Conservation (phyloP, 192 early-diverging fungal species). For the Geranomyces variabilis region DNA sequence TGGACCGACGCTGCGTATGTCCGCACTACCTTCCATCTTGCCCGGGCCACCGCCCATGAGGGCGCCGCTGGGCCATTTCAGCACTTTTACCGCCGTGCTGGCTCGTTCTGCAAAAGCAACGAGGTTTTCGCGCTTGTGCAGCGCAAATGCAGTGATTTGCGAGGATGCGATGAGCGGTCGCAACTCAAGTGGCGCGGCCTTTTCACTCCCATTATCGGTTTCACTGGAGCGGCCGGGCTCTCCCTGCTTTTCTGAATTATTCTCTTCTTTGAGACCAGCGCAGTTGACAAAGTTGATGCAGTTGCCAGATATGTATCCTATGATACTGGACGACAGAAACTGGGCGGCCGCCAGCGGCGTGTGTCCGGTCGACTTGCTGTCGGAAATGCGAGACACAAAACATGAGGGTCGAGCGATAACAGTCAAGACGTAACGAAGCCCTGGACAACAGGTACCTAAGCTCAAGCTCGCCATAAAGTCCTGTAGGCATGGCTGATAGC, state of each 20-base stretch:
- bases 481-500: slow-evolving; percentile 37
- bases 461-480: slow-evolving; percentile 53
- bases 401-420: background rate
- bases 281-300: slow-evolving; percentile 49
- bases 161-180: slow-evolving; percentile 37
- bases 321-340: slow-evolving; percentile 35
- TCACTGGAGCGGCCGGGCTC: background rate
- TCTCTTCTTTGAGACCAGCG: background rate
- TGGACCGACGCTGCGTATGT: background rate
- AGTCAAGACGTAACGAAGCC: too few relatives aligned
- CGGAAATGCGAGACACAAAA: background rate
- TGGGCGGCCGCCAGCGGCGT: slow-evolving; percentile 30
- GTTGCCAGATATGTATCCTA: slow-evolving; percentile 55
- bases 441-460: slow-evolving; percentile 25
- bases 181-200: background rate
- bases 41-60: slow-evolving; percentile 3
- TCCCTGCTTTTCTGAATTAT: slow-evolving; percentile 14
- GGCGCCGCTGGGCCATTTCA: slow-evolving; percentile 53
- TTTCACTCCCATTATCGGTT: background rate
- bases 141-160: slow-evolving; percentile 53
- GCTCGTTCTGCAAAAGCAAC: slow-evolving; percentile 53
- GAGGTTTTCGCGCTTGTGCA: slow-evolving; percentile 39
- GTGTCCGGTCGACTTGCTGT: slow-evolving; percentile 52
- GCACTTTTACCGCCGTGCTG: slow-evolving; percentile 38
- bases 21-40: slow-evolving; percentile 23